Percentiles rank a stretch among this genome's conserved stretches.
Evolutionary conservation across 1,284 basidiomycete species (phyloP).

Genomic region (Wallemia ichthyophaga): DNA sequence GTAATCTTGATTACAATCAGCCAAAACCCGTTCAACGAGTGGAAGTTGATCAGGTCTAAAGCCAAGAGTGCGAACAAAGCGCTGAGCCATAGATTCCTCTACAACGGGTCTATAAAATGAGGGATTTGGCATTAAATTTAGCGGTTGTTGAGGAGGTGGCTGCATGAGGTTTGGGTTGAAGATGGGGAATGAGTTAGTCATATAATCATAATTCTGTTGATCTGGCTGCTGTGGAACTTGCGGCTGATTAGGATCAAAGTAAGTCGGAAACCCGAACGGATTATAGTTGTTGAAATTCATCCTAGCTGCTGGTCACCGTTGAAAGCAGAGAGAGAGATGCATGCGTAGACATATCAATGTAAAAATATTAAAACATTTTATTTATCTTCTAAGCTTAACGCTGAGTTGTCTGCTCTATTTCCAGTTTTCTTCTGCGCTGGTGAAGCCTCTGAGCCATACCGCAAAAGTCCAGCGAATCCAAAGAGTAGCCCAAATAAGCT

Average conservation of each 20-base stretch:
- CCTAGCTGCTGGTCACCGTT: not conserved
- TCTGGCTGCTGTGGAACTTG: not conserved
- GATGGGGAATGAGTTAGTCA: not conserved
- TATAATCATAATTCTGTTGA: not conserved
- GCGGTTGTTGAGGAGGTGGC: not conserved
- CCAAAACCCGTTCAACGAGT: not conserved
- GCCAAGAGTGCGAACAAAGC: not conserved
- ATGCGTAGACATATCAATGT: not conserved
- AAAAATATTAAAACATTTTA: not conserved
- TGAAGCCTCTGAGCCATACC: not conserved
- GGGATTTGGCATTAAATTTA: not conserved
- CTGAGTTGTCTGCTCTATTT: not conserved
- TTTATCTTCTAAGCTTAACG: not conserved
- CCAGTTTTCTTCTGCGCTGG: not conserved
- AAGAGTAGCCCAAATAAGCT: not conserved
- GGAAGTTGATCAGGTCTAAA: not conserved
- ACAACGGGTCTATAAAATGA: not conserved
- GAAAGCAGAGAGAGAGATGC: not conserved
- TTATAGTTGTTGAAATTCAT: not conserved
- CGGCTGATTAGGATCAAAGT: not conserved
- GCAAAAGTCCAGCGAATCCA: not conserved
- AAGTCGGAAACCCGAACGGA: not conserved
- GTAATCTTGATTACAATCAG: not conserved
- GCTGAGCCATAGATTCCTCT: not conserved
- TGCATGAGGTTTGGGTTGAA: not conserved